Conservation (phyloP, 306 rosid genomes). For the Mucuna pruriens region DNA sequence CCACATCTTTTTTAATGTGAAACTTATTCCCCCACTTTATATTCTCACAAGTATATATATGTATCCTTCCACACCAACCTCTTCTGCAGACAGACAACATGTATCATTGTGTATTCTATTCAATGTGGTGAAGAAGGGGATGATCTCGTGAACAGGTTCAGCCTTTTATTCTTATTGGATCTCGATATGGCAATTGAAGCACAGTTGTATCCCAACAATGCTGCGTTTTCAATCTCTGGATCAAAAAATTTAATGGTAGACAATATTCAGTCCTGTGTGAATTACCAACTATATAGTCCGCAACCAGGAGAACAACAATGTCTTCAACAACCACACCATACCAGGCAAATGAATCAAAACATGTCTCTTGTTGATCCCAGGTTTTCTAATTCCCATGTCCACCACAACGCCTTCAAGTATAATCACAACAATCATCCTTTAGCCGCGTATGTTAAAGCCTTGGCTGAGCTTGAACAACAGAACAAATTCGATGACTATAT, state of each 20-base stretch:
- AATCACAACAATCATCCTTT: not conserved
- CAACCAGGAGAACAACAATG: not conserved
- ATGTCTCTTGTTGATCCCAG: not conserved
- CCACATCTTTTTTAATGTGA: not conserved
- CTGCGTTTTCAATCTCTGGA: not conserved
- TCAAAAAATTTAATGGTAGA: not conserved
- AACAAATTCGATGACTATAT: conserved; percentile 54
- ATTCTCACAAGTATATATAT: not conserved
- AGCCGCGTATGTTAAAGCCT: conserved; percentile 6
- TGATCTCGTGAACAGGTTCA: too few species aligned
- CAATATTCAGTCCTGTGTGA: not conserved
- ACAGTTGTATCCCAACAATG: conserved; percentile 23
- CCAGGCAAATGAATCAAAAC: not conserved
- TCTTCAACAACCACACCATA: not conserved
- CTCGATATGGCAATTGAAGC: conserved; percentile 64
- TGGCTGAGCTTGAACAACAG: conserved; percentile 45
- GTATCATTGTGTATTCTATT: too few species aligned
- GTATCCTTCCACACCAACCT: not conserved
- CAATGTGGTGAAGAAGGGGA: not conserved
- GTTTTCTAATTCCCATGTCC: not conserved
- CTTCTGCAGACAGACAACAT: not conserved
- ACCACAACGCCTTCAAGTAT: not conserved
- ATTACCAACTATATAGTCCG: not conserved
- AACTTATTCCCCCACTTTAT: not conserved
- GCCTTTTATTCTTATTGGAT: too few species aligned